A percentile compares a stretch with the other conserved stretches of the same genome.
Evolutionary conservation across 306 rosid species (phyloP).

Genomic region (Sesbania bispinosa): DNA sequence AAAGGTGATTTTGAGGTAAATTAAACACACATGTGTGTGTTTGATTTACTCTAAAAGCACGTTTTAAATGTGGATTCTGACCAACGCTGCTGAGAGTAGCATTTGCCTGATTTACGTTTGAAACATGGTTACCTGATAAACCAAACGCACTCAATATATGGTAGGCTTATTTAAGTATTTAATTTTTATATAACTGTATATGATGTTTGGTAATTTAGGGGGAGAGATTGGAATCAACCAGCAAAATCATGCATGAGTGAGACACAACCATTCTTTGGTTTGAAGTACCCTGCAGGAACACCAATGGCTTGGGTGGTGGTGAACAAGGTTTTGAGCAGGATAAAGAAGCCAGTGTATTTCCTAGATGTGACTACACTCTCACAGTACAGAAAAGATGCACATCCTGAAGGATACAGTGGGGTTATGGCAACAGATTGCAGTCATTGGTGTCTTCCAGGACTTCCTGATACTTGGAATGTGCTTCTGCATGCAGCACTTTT

Average conservation of each 20-base stretch:
- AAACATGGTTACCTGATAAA: no score
- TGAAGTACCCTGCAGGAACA: conserved; percentile 76
- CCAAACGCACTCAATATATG: no score
- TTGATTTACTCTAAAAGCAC: no score
- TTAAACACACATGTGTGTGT: no score
- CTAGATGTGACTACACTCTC: conserved; percentile 76
- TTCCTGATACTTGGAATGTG: conserved; percentile 94
- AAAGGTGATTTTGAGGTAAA: no score
- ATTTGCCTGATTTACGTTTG: no score
- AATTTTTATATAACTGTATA: background rate
- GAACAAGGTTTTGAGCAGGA: conserved; percentile 69
- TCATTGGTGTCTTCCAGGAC: conserved; percentile 97
- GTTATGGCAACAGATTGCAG: conserved; percentile 67
- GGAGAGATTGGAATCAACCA: conserved; percentile 86
- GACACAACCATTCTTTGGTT: conserved; percentile 58
- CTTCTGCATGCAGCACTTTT: conserved; percentile 80
- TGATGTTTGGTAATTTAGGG: conserved; percentile 44
- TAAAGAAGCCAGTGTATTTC: conserved; percentile 70
- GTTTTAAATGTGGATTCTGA: no score
- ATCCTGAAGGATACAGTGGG: conserved; percentile 76
- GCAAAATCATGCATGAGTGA: conserved; percentile 70
- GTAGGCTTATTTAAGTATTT: background rate
- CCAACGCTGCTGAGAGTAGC: no score
- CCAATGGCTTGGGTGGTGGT: conserved; percentile 90
- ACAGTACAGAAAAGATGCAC: conserved; percentile 81